phyloP scores from a whole-genome alignment of 805 yeast species.

The Metschnikowia henanensis region DNA sequence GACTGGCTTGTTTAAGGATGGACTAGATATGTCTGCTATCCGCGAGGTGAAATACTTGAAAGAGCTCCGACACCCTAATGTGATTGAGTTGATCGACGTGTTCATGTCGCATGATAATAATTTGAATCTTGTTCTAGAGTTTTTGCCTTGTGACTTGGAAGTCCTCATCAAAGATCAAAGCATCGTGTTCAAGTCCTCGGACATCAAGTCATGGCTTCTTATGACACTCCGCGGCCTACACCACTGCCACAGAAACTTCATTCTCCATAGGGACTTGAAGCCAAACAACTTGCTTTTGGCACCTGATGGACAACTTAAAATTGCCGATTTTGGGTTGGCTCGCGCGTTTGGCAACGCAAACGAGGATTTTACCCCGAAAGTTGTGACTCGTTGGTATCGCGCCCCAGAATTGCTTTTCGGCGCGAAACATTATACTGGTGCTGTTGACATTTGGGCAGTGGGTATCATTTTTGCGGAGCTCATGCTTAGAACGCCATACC shows the following conservation, averaged over 20 bases:
- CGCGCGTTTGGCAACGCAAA: constrained; percentile 73
- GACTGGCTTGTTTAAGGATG: constrained; percentile 92
- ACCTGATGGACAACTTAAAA: constrained; percentile 82
- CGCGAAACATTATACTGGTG: constrained; percentile 44
- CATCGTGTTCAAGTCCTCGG: constrained; percentile 77
- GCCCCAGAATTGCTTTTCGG: constrained; percentile 63
- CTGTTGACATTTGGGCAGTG: constrained; percentile 46
- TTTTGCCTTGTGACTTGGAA: constrained; percentile 89
- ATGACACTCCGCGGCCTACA: constrained; percentile 95
- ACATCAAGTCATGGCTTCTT: constrained; percentile 88
- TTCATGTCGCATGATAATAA: constrained; percentile 59
- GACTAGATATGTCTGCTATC: constrained; percentile 97
- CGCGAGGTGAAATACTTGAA: constrained; percentile 87
- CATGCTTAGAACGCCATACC: constrained; percentile 91
- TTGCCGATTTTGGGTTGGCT: constrained; percentile 98
- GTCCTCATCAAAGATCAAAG: constrained; percentile 79
- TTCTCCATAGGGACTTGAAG: constrained; percentile 89
- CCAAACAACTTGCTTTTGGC: constrained; percentile 89
- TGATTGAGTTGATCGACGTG: constrained; percentile 87
- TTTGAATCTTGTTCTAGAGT: constrained; percentile 88
- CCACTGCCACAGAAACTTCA: constrained; percentile 91
- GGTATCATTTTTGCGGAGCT: constrained; percentile 86
- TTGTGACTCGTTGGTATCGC: constrained; percentile 96
- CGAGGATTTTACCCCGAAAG: constrained; percentile 84
- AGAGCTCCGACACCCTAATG: constrained; percentile 72